Conservation (phyloP, 148 eudicot genomes). For the Rhododendron williamsianum region DNA sequence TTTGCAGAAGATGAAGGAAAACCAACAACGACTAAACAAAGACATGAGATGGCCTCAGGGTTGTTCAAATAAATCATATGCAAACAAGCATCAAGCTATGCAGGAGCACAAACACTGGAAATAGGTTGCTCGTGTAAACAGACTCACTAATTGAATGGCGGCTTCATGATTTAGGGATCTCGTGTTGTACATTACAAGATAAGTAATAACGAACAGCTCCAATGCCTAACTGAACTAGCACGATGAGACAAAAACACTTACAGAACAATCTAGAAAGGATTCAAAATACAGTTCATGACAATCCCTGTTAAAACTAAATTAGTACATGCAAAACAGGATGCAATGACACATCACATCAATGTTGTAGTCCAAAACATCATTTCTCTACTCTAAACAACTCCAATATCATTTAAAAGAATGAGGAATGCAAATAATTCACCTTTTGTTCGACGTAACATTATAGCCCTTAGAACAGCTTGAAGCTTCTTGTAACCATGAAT, state of each 20-base stretch:
- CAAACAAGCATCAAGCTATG: constrained; percentile 1
- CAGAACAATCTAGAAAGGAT: neutral
- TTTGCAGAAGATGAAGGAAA: neutral
- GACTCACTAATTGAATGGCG: neutral
- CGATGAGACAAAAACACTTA: neutral
- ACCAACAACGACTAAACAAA: neutral
- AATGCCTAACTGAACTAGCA: neutral
- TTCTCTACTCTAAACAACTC: neutral
- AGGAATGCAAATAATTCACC: constrained; percentile 36
- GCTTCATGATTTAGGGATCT: neutral
- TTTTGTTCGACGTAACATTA: constrained; percentile 96
- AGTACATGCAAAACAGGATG: neutral
- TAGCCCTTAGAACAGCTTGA: constrained; percentile 73
- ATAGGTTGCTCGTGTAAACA: neutral
- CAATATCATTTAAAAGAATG: neutral
- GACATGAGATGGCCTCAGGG: neutral
- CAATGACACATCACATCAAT: neutral
- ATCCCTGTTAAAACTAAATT: neutral
- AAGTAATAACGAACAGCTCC: neutral
- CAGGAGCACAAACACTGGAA: neutral
- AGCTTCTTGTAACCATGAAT: constrained; percentile 83
- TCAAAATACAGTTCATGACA: neutral
- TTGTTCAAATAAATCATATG: neutral
- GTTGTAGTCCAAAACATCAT: neutral
- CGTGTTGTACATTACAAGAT: neutral